Evolutionary conservation across 2,329 filamentous ascomycete genomes (phyloP).

Genomic region (Diaporthe sp.): DNA sequence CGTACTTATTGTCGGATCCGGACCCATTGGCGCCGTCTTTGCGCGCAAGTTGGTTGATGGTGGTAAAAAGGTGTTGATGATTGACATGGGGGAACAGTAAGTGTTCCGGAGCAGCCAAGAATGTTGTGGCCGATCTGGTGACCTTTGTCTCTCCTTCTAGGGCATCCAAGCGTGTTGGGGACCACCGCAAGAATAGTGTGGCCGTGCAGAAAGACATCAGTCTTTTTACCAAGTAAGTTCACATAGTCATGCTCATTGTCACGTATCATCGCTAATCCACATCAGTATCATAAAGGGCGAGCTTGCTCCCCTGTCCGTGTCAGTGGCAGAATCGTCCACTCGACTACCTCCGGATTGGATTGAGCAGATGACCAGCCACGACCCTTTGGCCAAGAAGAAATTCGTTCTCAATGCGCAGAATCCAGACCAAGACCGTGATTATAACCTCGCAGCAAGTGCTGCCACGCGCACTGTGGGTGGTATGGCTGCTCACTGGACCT

Average conservation of each 20-base stretch:
- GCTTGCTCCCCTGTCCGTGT: background rate
- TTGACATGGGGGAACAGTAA: background rate
- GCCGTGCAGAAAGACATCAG: slow-evolving; percentile 44
- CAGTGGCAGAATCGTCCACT: background rate
- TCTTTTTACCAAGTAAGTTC: slow-evolving; percentile 44
- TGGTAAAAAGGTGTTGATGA: background rate
- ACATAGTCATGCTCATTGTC: background rate
- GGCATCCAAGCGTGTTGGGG: slow-evolving; percentile 38
- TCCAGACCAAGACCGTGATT: slow-evolving; percentile 26
- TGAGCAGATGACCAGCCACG: background rate
- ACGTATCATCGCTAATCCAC: background rate
- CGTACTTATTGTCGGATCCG: background rate
- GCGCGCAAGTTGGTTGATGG: background rate
- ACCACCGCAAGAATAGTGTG: slow-evolving; percentile 46
- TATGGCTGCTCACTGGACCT: slow-evolving; percentile 48
- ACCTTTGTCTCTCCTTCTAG: background rate
- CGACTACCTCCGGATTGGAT: slow-evolving; percentile 4
- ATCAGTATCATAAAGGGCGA: background rate
- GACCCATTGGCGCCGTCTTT: background rate
- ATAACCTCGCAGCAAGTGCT: slow-evolving; percentile 42
- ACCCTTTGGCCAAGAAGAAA: background rate
- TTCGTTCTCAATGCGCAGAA: slow-evolving; percentile 30
- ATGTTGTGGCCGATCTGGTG: background rate
- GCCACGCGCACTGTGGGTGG: slow-evolving; percentile 45
- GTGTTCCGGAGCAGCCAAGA: background rate